A percentile compares a stretch with the other conserved stretches of the same genome.
Evolutionary conservation across 768 basidiomycete species (phyloP).

Genomic region (Kwoniella botswanensis): DNA sequence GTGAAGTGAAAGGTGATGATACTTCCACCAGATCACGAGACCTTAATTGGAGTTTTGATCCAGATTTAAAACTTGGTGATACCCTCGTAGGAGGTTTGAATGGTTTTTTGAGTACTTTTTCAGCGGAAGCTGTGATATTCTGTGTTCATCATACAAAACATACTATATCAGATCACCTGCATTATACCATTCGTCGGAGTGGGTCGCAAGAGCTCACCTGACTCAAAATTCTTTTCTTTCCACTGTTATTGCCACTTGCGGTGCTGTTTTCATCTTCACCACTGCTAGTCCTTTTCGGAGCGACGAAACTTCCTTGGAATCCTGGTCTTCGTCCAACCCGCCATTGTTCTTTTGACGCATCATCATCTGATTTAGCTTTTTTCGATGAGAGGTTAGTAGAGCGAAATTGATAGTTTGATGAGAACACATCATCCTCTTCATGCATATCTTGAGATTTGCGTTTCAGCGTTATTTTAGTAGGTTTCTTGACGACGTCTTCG

Average conservation of each 20-base stretch:
- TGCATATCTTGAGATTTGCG: constrained; percentile 17
- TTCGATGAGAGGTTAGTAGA: background rate
- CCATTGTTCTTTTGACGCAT: constrained; percentile 36
- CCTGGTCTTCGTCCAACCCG: constrained; percentile 45
- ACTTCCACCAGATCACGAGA: background rate
- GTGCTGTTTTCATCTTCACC: background rate
- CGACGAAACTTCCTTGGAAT: constrained; percentile 39
- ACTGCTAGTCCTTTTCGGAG: constrained; percentile 4
- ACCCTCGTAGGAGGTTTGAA: constrained; percentile 38
- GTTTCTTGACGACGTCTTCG: background rate
- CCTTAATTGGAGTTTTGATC: background rate
- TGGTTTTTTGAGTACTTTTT: constrained; percentile 46
- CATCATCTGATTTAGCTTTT: constrained; percentile 1
- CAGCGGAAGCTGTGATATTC: constrained; percentile 36
- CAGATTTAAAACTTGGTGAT: background rate
- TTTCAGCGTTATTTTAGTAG: constrained; percentile 13
- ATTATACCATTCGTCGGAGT: background rate
- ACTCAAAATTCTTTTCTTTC: constrained; percentile 23
- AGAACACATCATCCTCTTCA: constrained; percentile 3
- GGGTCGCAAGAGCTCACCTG: constrained; percentile 25
- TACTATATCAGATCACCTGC: constrained; percentile 2
- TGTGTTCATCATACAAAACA: constrained; percentile 1
- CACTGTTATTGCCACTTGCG: background rate
- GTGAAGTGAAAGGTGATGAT: background rate
- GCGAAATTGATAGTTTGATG: background rate